These are phyloP conservation scores for Withania somnifera DNA, from an alignment of 305 asterid species.

Conservation along the genomic window DNA sequence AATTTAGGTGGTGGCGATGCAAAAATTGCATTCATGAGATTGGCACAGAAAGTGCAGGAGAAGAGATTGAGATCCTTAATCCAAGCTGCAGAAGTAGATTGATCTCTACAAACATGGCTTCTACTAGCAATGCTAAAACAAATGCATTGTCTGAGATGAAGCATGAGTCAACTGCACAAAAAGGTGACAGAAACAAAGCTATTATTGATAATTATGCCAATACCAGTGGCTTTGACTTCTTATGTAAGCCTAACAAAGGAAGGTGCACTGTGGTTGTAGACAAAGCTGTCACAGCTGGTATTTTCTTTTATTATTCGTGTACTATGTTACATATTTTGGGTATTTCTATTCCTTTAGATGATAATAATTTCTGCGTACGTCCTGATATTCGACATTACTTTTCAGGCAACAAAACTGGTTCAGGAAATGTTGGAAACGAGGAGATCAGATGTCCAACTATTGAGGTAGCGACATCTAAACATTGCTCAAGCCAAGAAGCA, in stretches of 20 bases:
- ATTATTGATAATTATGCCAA: constrained; percentile 9
- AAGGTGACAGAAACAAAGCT: constrained; percentile 7
- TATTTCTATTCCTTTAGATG: background rate
- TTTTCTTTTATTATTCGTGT: background rate
- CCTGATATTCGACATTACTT: background rate
- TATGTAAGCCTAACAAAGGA: background rate
- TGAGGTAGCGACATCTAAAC: background rate
- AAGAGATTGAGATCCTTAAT: constrained; percentile 2
- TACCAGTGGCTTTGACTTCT: background rate
- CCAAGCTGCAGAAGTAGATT: background rate
- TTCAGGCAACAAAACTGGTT: constrained; percentile 1
- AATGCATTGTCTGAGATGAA: background rate
- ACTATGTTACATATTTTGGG: background rate
- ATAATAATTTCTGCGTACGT: background rate
- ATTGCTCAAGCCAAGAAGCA: background rate
- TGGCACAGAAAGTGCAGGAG: constrained; percentile 10
- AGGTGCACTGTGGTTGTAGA: background rate
- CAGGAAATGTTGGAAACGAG: background rate
- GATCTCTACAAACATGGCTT: background rate
- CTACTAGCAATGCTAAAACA: background rate
- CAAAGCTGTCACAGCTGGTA: background rate
- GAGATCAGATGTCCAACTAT: background rate
- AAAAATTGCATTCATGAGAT: constrained; percentile 23
- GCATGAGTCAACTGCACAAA: background rate
- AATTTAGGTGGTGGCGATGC: constrained; percentile 62